phyloP scores from a whole-genome alignment of 1,284 basidiomycete genomes.

The Volvariella volvacea region DNA sequence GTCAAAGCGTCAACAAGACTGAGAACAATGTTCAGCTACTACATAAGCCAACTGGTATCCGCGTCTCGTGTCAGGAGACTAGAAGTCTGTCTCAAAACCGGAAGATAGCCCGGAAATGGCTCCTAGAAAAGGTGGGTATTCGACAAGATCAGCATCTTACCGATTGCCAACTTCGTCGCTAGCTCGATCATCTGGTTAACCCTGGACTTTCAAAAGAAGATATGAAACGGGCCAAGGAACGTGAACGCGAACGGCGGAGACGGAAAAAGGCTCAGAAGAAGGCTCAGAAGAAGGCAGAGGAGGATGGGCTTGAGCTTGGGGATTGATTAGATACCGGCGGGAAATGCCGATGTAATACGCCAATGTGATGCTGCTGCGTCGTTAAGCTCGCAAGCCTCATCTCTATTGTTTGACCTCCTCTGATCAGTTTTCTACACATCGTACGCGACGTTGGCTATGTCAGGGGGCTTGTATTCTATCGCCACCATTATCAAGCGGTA shows the following conservation, averaged over 20 bases:
- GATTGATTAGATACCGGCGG: conserved; percentile 5
- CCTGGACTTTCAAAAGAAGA: conserved; percentile 71
- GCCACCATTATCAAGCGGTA: conserved; percentile 83
- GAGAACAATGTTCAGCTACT: conserved; percentile 76
- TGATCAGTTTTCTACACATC: conserved; percentile 4
- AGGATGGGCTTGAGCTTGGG: not conserved
- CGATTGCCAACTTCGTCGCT: conserved; percentile 9
- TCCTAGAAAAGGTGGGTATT: conserved; percentile 63
- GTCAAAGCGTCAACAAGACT: conserved; percentile 83
- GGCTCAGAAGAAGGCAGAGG: conserved; percentile 24
- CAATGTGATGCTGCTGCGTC: not conserved
- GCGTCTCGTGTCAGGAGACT: conserved; percentile 74
- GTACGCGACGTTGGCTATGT: conserved; percentile 21
- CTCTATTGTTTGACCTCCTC: too few species aligned
- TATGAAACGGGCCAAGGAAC: conserved; percentile 57
- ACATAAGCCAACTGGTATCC: conserved; percentile 72
- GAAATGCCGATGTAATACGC: conserved; percentile 7
- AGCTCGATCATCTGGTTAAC: conserved; percentile 67
- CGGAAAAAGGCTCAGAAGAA: conserved; percentile 68
- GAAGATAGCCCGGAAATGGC: conserved; percentile 55
- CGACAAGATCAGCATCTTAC: conserved; percentile 6
- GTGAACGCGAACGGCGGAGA: conserved; percentile 63
- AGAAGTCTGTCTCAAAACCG: conserved; percentile 68
- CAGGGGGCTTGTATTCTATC: conserved; percentile 55
- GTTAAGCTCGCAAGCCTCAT: too few species aligned